Evolutionary conservation across 2,329 filamentous ascomycete species (phyloP).

Genomic region (Canariomyces notabilis): DNA sequence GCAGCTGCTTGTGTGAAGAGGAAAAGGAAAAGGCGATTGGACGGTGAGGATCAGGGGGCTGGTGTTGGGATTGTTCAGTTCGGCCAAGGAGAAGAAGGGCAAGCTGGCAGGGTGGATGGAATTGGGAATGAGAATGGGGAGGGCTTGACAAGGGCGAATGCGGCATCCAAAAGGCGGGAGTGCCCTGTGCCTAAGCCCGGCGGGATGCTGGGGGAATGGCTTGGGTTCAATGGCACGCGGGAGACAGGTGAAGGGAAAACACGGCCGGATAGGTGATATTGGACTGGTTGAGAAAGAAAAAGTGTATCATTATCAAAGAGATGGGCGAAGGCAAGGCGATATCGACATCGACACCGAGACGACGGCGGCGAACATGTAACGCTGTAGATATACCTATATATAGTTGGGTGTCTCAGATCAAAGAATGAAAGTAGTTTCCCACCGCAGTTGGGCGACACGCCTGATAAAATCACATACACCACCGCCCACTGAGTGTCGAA

Average conservation of each 20-base stretch:
- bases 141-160: conserved; percentile 39
- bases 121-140: conserved; percentile 24
- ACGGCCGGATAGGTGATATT: conserved; percentile 8
- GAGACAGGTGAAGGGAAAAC: not conserved
- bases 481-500: too few relatives aligned
- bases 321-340: not conserved
- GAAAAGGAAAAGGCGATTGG: conserved; percentile 39
- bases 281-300: not conserved
- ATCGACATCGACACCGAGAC: too few relatives aligned
- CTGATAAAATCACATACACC: too few relatives aligned
- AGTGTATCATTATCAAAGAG: not conserved
- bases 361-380: too few relatives aligned
- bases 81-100: conserved; percentile 20
- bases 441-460: too few relatives aligned
- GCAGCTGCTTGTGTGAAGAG: conserved; percentile 34
- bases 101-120: not conserved
- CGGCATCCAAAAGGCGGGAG: conserved; percentile 57
- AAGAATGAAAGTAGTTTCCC: too few relatives aligned
- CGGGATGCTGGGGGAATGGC: conserved; percentile 50
- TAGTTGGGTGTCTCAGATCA: too few relatives aligned
- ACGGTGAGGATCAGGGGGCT: conserved; percentile 9
- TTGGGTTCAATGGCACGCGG: conserved; percentile 51
- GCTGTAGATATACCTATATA: conserved; percentile 7
- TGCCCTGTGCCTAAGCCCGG: conserved; percentile 91
- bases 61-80: conserved; percentile 18